Evolutionary conservation across 768 basidiomycete species (phyloP), one percentile per base, ranked within the genome.

Genomic region (button mushroom (Agaricus bisporus)): DNA sequence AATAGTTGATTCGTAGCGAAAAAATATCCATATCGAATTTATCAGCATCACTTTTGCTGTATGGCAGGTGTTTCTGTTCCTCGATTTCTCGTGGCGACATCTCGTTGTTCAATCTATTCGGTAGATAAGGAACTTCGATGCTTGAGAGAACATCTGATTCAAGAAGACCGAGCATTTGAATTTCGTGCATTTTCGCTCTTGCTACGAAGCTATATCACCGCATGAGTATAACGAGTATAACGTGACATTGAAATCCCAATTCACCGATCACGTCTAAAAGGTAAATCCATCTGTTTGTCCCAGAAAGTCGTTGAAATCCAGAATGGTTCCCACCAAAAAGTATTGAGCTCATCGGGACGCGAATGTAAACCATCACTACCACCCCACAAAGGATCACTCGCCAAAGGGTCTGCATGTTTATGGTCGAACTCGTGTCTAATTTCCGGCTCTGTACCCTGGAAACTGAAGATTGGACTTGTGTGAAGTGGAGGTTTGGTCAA

Each of bases 141-240:
- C 85, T 86, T 4, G 91, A 86, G 18, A 92, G 82, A 28, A 97
- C 86, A 60, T 95, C 93, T 60, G 95, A 90, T 59, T 93, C 93
- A 41, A 95, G 74, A 8, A 95, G 72, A 5, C 95, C 95, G 1
- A 97, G 79, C 89, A 91, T 95, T 63, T 97, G 89, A 37, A 97
- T 92, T 64, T 95, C 91, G 61, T 93, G 91, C 92, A 97, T 95
- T 70, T 91, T 91, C n/a, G 90, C 93, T 28, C 95, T 83, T 5
- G 92, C 87, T 22, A 98, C 75, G 64, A 98, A 98, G 56, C 95
- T 94, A 59, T 60, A 38, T 15, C 37, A 54, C 28, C 47, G 17
- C 9, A 17, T 59, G 44, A 57, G 25, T 36, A 48, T 36, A 48
- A 46, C 43, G 18, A 43, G 9, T 32, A 45, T 15, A 28, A 38